Evolutionary conservation across 2,329 filamentous ascomycete species (phyloP).

Genomic region (Pestalotiopsis sp.): DNA sequence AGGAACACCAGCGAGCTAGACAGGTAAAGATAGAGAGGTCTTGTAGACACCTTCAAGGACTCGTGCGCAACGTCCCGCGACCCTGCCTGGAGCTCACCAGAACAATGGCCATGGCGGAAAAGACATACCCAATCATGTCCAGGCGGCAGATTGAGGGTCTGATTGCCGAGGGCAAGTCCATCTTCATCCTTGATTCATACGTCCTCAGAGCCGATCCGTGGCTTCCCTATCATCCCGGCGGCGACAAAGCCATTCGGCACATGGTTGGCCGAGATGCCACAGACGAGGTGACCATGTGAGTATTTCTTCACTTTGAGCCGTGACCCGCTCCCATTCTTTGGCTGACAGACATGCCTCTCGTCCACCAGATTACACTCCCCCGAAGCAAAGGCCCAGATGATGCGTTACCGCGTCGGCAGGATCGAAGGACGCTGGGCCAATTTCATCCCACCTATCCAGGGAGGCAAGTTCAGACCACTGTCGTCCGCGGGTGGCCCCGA

Average conservation of each 20-base stretch:
- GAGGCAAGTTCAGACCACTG: constrained; percentile 69
- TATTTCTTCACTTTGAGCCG: constrained; percentile 24
- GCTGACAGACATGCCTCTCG: constrained; percentile 16
- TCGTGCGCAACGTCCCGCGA: neutral
- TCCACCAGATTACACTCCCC: constrained; percentile 75
- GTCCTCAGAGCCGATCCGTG: constrained; percentile 89
- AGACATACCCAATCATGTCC: constrained; percentile 51
- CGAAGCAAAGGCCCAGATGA: constrained; percentile 77
- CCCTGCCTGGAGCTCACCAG: neutral
- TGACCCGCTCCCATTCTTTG: constrained; percentile 6
- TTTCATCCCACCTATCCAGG: constrained; percentile 89
- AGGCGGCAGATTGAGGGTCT: constrained; percentile 74
- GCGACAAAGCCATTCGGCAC: constrained; percentile 86
- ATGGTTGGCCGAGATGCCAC: constrained; percentile 95
- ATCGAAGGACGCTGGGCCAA: constrained; percentile 84
- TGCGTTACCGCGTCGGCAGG: constrained; percentile 79
- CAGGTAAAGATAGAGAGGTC: neutral
- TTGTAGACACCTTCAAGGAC: neutral
- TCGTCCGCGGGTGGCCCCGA: constrained; percentile 35
- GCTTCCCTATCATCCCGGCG: constrained; percentile 88
- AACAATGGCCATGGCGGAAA: constrained; percentile 28
- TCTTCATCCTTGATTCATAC: constrained; percentile 79
- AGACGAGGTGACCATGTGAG: constrained; percentile 89
- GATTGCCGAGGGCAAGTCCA: constrained; percentile 78
- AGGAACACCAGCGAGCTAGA: no score